Evolutionary conservation across 768 basidiomycete species (phyloP), one percentile per base, ranked within the genome.

Genomic region (Dioszegia crocea): DNA sequence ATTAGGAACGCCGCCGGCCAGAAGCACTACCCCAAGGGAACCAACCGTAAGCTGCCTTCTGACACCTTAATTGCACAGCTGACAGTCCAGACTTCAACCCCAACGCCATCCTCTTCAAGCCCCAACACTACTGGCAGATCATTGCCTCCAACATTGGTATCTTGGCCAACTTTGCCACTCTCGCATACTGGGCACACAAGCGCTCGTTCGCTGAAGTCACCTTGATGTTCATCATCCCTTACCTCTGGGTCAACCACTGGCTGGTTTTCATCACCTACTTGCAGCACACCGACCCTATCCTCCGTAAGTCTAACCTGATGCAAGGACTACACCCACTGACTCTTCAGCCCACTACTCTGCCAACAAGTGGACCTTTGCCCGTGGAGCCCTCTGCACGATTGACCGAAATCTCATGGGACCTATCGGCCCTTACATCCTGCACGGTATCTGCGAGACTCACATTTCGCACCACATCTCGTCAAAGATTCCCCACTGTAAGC

Each of bases 401-500:
- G 91, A 98, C 77, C 91, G 93, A 46, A 81, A 78, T 41, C 66
- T 93, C 67, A 86, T 88, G 82, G 90, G 81, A 45, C 91, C 88
- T 83, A 83, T 97, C 63, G 93, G 92, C 41, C 85, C 85, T 0
- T 83, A 85, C 68, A 83, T 88, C 55, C 89, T 93, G 26, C 86
- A 94, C 77, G 91, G 92, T 66, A 92, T 96, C 74, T 90, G 88
- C 3, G 91, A 94, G 81, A 94, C 91, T 29, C 91, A 94, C 76
- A 87, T 96, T 57, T 79, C 85, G 23, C 94, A 98, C 78, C 94
- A 98, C 77, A 84, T 94, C 60, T 85, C 83, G 61, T 89, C 87
- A 83, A 94, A 93, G 80, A 97, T 99, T 64, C 94, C 94, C 19
- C 94, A 99, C 77, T 97, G 91, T 76, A 80, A 90, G 44, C n/a